Percentiles rank a stretch among this genome's conserved stretches.
phyloP scores from a whole-genome alignment of 192 early-diverging fungal species.

The Podila epicladia region DNA sequence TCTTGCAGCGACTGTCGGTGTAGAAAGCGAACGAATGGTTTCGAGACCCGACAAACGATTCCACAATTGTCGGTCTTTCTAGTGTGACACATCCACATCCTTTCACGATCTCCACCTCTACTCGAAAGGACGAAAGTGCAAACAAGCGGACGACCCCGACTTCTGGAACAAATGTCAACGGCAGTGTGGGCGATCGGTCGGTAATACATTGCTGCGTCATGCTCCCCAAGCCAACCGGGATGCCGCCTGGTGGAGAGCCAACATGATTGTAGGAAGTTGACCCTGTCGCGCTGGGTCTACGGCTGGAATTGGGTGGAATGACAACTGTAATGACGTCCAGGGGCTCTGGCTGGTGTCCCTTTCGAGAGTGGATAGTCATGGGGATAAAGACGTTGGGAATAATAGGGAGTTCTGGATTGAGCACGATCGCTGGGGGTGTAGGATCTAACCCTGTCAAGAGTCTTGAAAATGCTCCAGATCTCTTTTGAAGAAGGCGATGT shows the following conservation, averaged over 20 bases:
- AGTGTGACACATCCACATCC: constrained; percentile 29
- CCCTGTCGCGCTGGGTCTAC: not conserved
- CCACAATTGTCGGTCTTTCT: constrained; percentile 10
- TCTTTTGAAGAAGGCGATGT: too few relatives aligned
- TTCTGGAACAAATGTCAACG: not conserved
- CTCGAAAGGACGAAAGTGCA: constrained; percentile 1
- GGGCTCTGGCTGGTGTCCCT: not conserved
- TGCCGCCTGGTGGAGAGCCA: not conserved
- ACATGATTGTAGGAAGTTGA: not conserved
- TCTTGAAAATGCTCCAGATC: too few relatives aligned
- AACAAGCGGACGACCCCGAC: constrained; percentile 20
- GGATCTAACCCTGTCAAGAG: too few relatives aligned
- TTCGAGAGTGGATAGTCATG: not conserved
- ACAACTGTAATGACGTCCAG: not conserved
- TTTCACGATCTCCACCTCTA: constrained; percentile 6
- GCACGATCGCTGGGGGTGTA: not conserved
- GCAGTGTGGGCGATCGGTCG: not conserved
- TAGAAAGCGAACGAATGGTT: constrained; percentile 27
- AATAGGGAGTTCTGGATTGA: constrained; percentile 2
- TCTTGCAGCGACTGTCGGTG: not conserved
- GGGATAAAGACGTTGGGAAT: constrained; percentile 20
- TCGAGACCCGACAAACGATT: constrained; percentile 35
- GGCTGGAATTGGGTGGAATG: not conserved
- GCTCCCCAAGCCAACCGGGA: not conserved
- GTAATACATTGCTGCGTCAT: not conserved